phyloP scores from a whole-genome alignment of 768 basidiomycete genomes.

The Calocybe cyanea region DNA sequence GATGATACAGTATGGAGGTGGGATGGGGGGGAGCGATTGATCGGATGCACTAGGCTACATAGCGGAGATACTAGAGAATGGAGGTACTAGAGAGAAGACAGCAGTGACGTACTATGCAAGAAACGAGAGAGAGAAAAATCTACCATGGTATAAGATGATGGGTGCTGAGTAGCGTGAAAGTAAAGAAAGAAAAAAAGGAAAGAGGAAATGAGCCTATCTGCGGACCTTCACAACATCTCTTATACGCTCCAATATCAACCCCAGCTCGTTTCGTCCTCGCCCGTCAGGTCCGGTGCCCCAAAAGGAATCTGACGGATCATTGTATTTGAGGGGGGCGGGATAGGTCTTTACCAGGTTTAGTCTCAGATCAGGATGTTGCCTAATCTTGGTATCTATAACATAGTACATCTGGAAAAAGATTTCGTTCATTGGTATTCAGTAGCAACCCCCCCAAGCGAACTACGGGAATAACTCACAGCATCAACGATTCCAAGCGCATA shows the following conservation, averaged over 20 bases:
- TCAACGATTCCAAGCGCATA: conserved; percentile 2
- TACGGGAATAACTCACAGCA: conserved; percentile 3
- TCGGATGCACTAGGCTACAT: too few relatives aligned
- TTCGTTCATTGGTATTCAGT: not conserved
- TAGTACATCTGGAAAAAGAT: not conserved
- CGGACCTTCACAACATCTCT: conserved; percentile 23
- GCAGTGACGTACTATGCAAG: too few relatives aligned
- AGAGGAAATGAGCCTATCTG: too few relatives aligned
- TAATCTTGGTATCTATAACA: conserved; percentile 64
- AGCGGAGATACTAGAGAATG: too few relatives aligned
- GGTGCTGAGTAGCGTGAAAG: too few relatives aligned
- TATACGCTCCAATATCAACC: conserved; percentile 53
- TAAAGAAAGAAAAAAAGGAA: not conserved
- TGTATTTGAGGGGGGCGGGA: conserved; percentile 45
- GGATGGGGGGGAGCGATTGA: too few relatives aligned
- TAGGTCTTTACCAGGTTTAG: conserved; percentile 46
- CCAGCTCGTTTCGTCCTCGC: conserved; percentile 59
- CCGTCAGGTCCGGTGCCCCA: conserved; percentile 60
- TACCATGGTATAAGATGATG: too few relatives aligned
- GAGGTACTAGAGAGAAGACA: too few relatives aligned
- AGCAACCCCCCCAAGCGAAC: not conserved
- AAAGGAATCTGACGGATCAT: conserved; percentile 50
- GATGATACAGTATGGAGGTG: not conserved
- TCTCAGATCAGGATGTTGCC: conserved; percentile 62
- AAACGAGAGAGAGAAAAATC: too few relatives aligned